These are phyloP conservation scores for Saccharomyces hybrid DNA, from an alignment of 1,139 yeast species.

Conservation along the genomic window DNA sequence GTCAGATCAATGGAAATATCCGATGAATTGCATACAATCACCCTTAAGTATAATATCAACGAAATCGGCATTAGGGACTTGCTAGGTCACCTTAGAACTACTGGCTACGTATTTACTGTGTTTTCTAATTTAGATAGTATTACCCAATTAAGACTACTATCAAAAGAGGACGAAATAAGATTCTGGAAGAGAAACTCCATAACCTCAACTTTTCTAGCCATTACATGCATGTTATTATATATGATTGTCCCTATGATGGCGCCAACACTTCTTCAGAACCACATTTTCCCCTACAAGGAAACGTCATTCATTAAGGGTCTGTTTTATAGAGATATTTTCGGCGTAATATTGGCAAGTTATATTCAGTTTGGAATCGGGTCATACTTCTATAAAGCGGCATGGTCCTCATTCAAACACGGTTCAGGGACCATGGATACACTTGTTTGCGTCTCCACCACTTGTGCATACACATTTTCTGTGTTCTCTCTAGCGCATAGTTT, in stretches of 20 bases:
- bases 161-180: slow-evolving; percentile 62
- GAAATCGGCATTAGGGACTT: slow-evolving; percentile 51
- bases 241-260: slow-evolving; percentile 26
- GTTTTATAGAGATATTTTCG: slow-evolving; percentile 53
- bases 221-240: slow-evolving; percentile 22
- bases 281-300: slow-evolving; percentile 21
- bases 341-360: slow-evolving; percentile 53
- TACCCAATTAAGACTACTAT: slow-evolving; percentile 60
- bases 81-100: slow-evolving; percentile 40
- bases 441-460: slow-evolving; percentile 73
- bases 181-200: slow-evolving; percentile 58
- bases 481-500: slow-evolving; percentile 44
- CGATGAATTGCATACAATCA: neutral
- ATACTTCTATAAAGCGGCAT: slow-evolving; percentile 57
- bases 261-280: slow-evolving; percentile 10
- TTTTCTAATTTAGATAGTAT: slow-evolving; percentile 22
- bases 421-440: slow-evolving; percentile 93
- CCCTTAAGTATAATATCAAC: slow-evolving; percentile 39
- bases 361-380: slow-evolving; percentile 59
- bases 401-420: slow-evolving; percentile 56
- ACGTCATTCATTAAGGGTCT: slow-evolving; percentile 40
- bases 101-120: slow-evolving; percentile 44
- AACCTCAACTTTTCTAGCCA: slow-evolving; percentile 33
- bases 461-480: slow-evolving; percentile 69
- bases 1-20: slow-evolving; percentile 38